Evolutionary conservation across 2,329 filamentous ascomycete species (phyloP).

Genomic region (Ophiostoma montium): DNA sequence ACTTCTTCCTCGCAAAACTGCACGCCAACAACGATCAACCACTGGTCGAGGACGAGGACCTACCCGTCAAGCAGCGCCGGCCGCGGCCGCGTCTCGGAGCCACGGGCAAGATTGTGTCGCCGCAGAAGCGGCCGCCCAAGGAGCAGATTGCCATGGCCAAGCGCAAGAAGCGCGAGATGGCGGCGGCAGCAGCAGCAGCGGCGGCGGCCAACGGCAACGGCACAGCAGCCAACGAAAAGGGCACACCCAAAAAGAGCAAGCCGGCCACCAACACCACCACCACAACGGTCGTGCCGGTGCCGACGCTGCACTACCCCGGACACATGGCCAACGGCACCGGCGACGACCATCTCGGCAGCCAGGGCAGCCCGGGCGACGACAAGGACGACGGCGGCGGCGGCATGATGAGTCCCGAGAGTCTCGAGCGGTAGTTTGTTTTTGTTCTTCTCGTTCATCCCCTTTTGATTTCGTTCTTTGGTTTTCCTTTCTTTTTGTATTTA

Average conservation of each 20-base stretch:
- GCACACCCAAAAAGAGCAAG: slow-evolving; percentile 39
- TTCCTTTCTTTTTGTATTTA: background rate
- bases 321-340: slow-evolving; percentile 21
- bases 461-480: background rate
- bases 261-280: no score
- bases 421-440: slow-evolving; percentile 20
- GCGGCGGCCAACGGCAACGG: slow-evolving; percentile 18
- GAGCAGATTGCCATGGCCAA: slow-evolving; percentile 74
- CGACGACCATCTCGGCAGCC: slow-evolving; percentile 40
- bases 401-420: slow-evolving; percentile 78
- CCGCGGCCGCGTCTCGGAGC: slow-evolving; percentile 50
- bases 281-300: slow-evolving; percentile 3
- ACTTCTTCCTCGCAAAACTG: slow-evolving; percentile 83
- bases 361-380: slow-evolving; percentile 23
- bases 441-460: background rate
- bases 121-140: slow-evolving; percentile 67
- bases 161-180: slow-evolving; percentile 60
- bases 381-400: slow-evolving; percentile 57
- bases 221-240: slow-evolving; percentile 16
- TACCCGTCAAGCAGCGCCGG: slow-evolving; percentile 81
- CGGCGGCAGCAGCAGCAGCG: slow-evolving; percentile 21
- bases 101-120: slow-evolving; percentile 75
- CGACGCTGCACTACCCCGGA: slow-evolving; percentile 4
- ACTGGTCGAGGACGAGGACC: slow-evolving; percentile 84
- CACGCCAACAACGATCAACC: slow-evolving; percentile 71